phyloP scores from a whole-genome alignment of 2,329 filamentous ascomycete species.

The Apiospora phragmitis region DNA sequence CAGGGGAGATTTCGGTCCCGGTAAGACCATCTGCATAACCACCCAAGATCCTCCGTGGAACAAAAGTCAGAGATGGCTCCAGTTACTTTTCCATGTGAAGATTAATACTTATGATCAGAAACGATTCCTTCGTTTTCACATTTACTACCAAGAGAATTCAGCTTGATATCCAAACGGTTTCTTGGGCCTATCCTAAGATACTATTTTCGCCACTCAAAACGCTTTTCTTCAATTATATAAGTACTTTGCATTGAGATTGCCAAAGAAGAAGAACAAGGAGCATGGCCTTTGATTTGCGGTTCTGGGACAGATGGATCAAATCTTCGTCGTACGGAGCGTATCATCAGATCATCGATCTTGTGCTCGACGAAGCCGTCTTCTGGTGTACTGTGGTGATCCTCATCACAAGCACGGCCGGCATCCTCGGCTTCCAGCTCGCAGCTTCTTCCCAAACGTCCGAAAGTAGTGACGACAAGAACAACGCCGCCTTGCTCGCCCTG shows the following conservation, averaged over 20 bases:
- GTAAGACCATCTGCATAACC: not conserved
- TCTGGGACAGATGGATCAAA: not conserved
- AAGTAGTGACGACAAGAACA: not conserved
- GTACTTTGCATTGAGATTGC: too few relatives aligned
- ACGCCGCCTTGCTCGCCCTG: not conserved
- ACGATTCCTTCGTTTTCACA: too few relatives aligned
- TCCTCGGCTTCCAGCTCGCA: not conserved
- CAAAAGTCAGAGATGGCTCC: not conserved
- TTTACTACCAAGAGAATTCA: too few relatives aligned
- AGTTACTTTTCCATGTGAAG: too few relatives aligned
- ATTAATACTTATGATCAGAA: too few relatives aligned
- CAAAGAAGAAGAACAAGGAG: not conserved
- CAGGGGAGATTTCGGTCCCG: not conserved
- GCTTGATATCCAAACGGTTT: too few relatives aligned
- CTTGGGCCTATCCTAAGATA: too few relatives aligned
- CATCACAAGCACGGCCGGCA: not conserved
- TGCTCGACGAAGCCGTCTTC: not conserved
- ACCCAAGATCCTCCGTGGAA: not conserved
- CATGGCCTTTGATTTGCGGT: not conserved
- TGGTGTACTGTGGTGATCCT: not conserved
- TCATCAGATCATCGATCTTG: not conserved
- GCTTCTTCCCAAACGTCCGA: too few relatives aligned
- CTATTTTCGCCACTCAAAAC: too few relatives aligned
- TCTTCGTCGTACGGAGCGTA: not conserved
- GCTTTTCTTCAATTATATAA: not conserved